Conservation (phyloP, 2,329 filamentous ascomycete genomes). For the Aspergillus eucalypticola region DNA sequence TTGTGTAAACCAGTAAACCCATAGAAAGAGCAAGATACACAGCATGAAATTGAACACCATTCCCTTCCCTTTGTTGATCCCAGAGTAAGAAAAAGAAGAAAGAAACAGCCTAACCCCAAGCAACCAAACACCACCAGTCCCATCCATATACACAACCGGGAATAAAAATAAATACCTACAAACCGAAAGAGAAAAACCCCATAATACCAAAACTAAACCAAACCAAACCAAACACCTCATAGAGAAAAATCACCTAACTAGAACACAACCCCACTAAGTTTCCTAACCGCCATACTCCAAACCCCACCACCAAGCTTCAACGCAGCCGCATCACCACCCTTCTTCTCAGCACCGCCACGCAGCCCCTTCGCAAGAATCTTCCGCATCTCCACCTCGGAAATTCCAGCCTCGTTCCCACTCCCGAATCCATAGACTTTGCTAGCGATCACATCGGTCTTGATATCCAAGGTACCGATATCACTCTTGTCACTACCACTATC, state of each 20-base stretch:
- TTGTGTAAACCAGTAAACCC: neutral
- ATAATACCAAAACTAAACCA: neutral
- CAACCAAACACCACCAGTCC: slow-evolving; percentile 1
- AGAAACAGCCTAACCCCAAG: neutral
- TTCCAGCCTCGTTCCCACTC: slow-evolving; percentile 25
- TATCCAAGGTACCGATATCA: slow-evolving; percentile 31
- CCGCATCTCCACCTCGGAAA: slow-evolving; percentile 40
- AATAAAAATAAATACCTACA: neutral
- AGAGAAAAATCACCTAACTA: slow-evolving; percentile 13
- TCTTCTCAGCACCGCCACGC: slow-evolving; percentile 2
- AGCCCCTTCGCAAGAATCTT: slow-evolving; percentile 36
- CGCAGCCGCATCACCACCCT: slow-evolving; percentile 10
- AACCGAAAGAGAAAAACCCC: neutral
- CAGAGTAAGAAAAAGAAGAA: neutral
- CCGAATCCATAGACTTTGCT: slow-evolving; percentile 46
- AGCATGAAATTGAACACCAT: neutral
- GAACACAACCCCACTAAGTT: slow-evolving; percentile 39
- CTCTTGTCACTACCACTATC: neutral
- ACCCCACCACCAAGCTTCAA: slow-evolving; percentile 38
- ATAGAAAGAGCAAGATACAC: neutral
- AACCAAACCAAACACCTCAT: too few relatives aligned
- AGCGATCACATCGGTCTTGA: slow-evolving; percentile 42
- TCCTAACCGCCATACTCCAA: slow-evolving; percentile 43
- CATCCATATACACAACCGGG: neutral
- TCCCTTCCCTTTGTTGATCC: neutral